Conservation (phyloP, 2,329 filamentous ascomycete species). For the Xylaria sp. region DNA sequence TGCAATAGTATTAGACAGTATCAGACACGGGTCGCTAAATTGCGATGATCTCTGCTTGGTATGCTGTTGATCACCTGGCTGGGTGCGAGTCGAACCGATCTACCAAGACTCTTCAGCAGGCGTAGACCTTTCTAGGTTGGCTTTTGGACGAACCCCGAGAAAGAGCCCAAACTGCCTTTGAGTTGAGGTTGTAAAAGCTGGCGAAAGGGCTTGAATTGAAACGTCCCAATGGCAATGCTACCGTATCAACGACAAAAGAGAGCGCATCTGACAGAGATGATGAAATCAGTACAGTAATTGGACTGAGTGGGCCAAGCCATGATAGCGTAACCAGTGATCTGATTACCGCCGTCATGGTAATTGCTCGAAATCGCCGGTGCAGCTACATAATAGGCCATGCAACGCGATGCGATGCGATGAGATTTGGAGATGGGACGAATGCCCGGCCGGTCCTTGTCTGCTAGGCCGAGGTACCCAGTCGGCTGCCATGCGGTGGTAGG, state of each 20-base stretch:
- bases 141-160: too few relatives aligned
- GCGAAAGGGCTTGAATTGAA: not conserved
- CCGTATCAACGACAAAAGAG: not conserved
- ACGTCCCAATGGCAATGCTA: not conserved
- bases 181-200: not conserved
- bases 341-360: not conserved
- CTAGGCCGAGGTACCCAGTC: slow-evolving; percentile 9
- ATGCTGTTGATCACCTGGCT: not conserved
- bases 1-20: slow-evolving; percentile 27
- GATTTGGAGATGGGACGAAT: slow-evolving; percentile 5
- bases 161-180: too few relatives aligned
- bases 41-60: not conserved
- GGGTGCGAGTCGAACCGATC: slow-evolving; percentile 1
- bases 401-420: not conserved
- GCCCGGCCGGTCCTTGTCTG: not conserved
- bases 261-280: slow-evolving; percentile 5
- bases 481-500: slow-evolving; percentile 18
- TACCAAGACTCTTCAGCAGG: too few relatives aligned
- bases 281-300: slow-evolving; percentile 21
- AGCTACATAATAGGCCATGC: not conserved
- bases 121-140: too few relatives aligned
- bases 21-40: slow-evolving; percentile 25
- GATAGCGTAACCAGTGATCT: not conserved
- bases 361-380: slow-evolving; percentile 1
- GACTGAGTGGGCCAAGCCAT: not conserved